Conservation (phyloP, 73 alveolate species). For the Paramecium primaurelia region DNA sequence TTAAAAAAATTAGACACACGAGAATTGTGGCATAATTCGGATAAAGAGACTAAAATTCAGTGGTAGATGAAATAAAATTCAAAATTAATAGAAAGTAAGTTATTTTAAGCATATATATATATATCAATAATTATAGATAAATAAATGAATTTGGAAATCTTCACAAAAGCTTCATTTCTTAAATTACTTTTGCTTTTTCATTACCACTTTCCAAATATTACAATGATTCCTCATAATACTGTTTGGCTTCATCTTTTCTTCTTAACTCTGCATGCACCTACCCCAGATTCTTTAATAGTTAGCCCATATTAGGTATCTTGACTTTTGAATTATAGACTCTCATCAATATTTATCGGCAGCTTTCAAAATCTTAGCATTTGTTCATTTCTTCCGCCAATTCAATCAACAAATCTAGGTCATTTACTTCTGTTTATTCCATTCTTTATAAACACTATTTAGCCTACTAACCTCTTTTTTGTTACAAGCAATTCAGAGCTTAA, state of each 20-base stretch:
- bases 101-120: no score
- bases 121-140: neutral
- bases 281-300: slow-evolving; percentile 8
- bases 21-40: no score
- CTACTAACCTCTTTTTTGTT: slow-evolving; percentile 41
- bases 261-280: slow-evolving; percentile 1
- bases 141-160: neutral
- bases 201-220: neutral
- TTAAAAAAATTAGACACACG: no score
- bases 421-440: slow-evolving; percentile 54
- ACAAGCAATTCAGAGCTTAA: slow-evolving; percentile 36
- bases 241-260: neutral
- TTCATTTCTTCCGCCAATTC: slow-evolving; percentile 57
- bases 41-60: no score
- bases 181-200: neutral
- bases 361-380: slow-evolving; percentile 40
- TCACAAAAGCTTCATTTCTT: neutral
- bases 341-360: neutral
- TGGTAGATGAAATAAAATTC: neutral
- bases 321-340: slow-evolving; percentile 33
- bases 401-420: slow-evolving; percentile 45
- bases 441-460: slow-evolving; percentile 49
- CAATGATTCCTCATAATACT: neutral
- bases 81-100: neutral
- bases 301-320: slow-evolving; percentile 22